These are phyloP conservation scores for Fusarium subtropicale DNA, from an alignment of 2,329 filamentous ascomycete genomes.

Conservation along the genomic window DNA sequence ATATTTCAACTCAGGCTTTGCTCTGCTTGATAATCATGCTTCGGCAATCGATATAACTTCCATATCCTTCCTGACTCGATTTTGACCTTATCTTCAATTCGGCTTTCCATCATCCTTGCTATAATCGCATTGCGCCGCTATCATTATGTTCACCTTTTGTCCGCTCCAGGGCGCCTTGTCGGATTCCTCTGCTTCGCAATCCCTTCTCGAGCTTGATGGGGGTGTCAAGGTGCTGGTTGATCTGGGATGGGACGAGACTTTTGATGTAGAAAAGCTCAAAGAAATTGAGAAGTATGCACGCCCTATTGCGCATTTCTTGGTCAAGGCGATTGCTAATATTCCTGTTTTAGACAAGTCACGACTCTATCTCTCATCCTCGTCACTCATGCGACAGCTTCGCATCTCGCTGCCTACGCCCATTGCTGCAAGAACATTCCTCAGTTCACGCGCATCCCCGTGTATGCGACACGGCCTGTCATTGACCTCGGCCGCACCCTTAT, in stretches of 20 bases:
- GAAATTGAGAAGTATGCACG: constrained; percentile 87
- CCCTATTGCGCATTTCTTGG: constrained; percentile 17
- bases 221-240: constrained; percentile 96
- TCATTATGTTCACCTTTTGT: constrained; percentile 93
- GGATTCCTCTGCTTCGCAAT: constrained; percentile 87
- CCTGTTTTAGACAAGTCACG: constrained; percentile 77
- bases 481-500: constrained; percentile 90
- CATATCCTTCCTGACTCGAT: not conserved
- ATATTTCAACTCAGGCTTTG: not conserved
- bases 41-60: constrained; percentile 32
- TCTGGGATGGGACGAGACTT: constrained; percentile 94
- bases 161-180: constrained; percentile 92
- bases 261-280: constrained; percentile 83
- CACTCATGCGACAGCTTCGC: constrained; percentile 91
- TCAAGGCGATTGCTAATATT: constrained; percentile 35
- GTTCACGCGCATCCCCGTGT: constrained; percentile 92
- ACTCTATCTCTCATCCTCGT: constrained; percentile 93
- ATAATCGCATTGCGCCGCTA: constrained; percentile 30
- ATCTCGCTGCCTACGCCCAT: constrained; percentile 93
- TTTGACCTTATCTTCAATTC: constrained; percentile 14
- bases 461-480: constrained; percentile 93
- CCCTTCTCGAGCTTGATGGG: constrained; percentile 95
- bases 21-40: constrained; percentile 38
- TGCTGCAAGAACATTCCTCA: constrained; percentile 96
- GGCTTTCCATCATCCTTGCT: constrained; percentile 14